Evolutionary conservation across 2,329 filamentous ascomycete genomes (phyloP).

Genomic region (Aspergillus bombycis): DNA sequence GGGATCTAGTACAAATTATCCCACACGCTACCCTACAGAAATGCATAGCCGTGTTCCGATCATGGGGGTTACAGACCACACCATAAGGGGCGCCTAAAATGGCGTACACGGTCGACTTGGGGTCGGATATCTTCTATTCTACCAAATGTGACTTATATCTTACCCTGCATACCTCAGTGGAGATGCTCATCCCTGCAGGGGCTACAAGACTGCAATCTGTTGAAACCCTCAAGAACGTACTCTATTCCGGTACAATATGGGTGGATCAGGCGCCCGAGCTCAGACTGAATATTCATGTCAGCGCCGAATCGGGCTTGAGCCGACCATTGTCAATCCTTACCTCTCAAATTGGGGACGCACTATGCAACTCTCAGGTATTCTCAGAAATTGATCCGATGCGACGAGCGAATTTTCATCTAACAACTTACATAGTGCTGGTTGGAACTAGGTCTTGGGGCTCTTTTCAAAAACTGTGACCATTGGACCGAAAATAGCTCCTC

Average conservation of each 20-base stretch:
- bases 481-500: constrained; percentile 1
- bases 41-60: not conserved
- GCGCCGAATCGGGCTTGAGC: constrained; percentile 9
- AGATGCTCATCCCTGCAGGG: constrained; percentile 13
- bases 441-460: constrained; percentile 30
- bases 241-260: constrained; percentile 28
- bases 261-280: constrained; percentile 32
- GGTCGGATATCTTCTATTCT: constrained; percentile 17
- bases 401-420: not conserved
- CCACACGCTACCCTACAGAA: not conserved
- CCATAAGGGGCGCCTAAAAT: constrained; percentile 16
- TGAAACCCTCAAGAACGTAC: constrained; percentile 7
- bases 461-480: constrained; percentile 24
- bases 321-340: constrained; percentile 13
- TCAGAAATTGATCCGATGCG: not conserved
- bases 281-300: constrained; percentile 30
- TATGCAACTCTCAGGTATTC: constrained; percentile 31
- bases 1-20: not conserved
- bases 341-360: constrained; percentile 22
- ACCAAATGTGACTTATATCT: constrained; percentile 22
- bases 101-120: constrained; percentile 28
- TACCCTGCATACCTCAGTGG: constrained; percentile 23
- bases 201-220: not conserved
- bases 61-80: not conserved
- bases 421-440: constrained; percentile 33